A percentile compares a stretch with the other conserved stretches of the same genome.
Conservation (phyloP, 208 protist genomes). For the Cochliopodium minus region DNA sequence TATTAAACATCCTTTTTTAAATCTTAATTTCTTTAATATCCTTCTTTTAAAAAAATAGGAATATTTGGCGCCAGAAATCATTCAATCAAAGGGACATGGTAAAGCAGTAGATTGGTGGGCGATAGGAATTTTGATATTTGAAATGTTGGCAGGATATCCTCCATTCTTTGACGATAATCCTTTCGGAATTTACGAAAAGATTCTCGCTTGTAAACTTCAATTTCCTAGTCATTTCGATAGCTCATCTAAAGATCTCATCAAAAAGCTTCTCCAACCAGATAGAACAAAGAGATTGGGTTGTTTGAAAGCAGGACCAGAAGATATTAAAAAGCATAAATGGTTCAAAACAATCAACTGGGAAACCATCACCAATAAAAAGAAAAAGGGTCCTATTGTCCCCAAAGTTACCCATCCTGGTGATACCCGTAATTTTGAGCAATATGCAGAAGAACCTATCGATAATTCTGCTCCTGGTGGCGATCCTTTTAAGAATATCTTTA, state of each 20-base stretch:
- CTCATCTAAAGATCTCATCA: slow-evolving; percentile 44
- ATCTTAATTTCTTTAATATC: too few relatives aligned
- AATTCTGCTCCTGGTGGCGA: too few relatives aligned
- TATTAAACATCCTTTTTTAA: too few relatives aligned
- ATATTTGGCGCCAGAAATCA: slow-evolving; percentile 56
- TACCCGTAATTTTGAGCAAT: slow-evolving; percentile 1
- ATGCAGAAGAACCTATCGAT: too few relatives aligned
- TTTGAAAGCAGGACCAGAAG: slow-evolving; percentile 56
- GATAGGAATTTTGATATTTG: slow-evolving; percentile 56
- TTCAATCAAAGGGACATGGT: slow-evolving; percentile 51
- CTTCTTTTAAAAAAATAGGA: too few relatives aligned
- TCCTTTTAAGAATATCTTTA: too few relatives aligned
- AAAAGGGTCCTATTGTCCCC: not conserved
- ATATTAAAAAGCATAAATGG: slow-evolving; percentile 86
- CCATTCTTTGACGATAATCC: slow-evolving; percentile 68
- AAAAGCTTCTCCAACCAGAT: slow-evolving; percentile 37
- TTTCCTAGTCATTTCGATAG: slow-evolving; percentile 54
- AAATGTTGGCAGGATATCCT: slow-evolving; percentile 58
- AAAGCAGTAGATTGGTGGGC: slow-evolving; percentile 72
- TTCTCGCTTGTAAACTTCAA: slow-evolving; percentile 46
- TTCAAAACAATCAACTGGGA: slow-evolving; percentile 77
- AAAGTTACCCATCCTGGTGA: not conserved
- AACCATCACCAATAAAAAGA: not conserved
- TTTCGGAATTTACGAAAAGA: slow-evolving; percentile 67
- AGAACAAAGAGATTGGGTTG: slow-evolving; percentile 50